phyloP scores from a whole-genome alignment of 2,329 filamentous ascomycete species.

The Ascosphaera aggregata region DNA sequence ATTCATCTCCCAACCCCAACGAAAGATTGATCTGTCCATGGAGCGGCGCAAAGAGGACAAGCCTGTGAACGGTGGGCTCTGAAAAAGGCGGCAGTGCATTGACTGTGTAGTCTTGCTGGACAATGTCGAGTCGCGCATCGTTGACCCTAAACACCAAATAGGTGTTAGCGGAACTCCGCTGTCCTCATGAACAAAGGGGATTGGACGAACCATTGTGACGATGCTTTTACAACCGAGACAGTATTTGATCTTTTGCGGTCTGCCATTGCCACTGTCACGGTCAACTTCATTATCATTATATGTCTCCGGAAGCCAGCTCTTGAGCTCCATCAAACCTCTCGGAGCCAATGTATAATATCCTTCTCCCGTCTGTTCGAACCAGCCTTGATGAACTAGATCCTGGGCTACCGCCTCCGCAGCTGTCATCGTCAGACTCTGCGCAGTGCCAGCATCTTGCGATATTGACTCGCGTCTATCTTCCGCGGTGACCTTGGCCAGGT shows the following conservation, averaged over 20 bases:
- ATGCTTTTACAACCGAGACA: slow-evolving; percentile 81
- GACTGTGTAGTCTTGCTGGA: slow-evolving; percentile 47
- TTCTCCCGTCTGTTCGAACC: slow-evolving; percentile 51
- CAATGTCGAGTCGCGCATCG: slow-evolving; percentile 50
- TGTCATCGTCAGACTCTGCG: slow-evolving; percentile 41
- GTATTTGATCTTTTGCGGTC: slow-evolving; percentile 53
- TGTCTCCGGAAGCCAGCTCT: slow-evolving; percentile 60
- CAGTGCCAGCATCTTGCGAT: slow-evolving; percentile 24
- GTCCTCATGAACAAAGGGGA: slow-evolving; percentile 1
- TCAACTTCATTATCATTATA: slow-evolving; percentile 55
- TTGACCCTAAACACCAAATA: slow-evolving; percentile 31
- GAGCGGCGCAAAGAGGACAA: slow-evolving; percentile 36
- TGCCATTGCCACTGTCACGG: slow-evolving; percentile 23
- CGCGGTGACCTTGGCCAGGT: slow-evolving; percentile 30
- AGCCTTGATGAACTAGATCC: slow-evolving; percentile 52
- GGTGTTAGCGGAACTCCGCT: slow-evolving; percentile 1
- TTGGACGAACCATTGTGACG: slow-evolving; percentile 39
- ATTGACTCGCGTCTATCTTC: slow-evolving; percentile 12
- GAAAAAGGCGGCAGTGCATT: slow-evolving; percentile 54
- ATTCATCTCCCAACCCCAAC: slow-evolving; percentile 28
- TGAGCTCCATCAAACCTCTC: slow-evolving; percentile 62
- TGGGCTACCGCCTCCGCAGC: slow-evolving; percentile 54
- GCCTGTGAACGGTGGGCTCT: slow-evolving; percentile 34
- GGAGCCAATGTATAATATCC: slow-evolving; percentile 57
- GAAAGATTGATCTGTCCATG: slow-evolving; percentile 27